Conservation (phyloP, 371 early-diverging fungal species). For the Gilbertella persicaria region DNA sequence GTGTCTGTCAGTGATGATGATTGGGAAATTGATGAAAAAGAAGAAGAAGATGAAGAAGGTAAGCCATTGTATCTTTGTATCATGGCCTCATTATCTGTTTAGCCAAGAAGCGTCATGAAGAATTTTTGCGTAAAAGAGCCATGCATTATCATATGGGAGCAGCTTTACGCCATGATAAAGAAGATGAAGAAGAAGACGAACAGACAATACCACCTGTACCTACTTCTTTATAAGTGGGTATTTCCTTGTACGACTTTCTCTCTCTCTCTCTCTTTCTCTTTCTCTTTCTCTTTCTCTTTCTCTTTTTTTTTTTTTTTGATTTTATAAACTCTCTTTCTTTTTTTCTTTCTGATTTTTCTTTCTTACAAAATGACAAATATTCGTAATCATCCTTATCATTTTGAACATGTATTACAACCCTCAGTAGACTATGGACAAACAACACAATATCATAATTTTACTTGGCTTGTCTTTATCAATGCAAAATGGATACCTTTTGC, state of each 20-base stretch:
- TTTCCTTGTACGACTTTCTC: background rate
- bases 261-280: constrained; percentile 5
- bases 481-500: constrained; percentile 52
- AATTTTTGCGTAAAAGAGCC: constrained; percentile 74
- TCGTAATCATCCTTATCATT: constrained; percentile 41
- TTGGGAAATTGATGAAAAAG: constrained; percentile 53
- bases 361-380: constrained; percentile 30
- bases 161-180: constrained; percentile 39
- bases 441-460: constrained; percentile 33
- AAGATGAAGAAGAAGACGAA: constrained; percentile 23
- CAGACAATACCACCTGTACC: constrained; percentile 1
- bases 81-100: background rate
- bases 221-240: background rate
- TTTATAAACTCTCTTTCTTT: too few relatives aligned
- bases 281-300: constrained; percentile 3
- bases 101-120: constrained; percentile 54
- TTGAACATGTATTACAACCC: constrained; percentile 39
- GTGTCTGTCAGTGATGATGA: constrained; percentile 47
- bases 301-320: constrained; percentile 3
- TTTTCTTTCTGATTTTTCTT: constrained; percentile 1
- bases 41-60: constrained; percentile 23
- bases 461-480: constrained; percentile 50
- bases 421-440: constrained; percentile 27
- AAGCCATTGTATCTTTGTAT: background rate
- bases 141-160: constrained; percentile 75